Evolutionary conservation across 2,329 filamentous ascomycete species (phyloP).

Genomic region (Aureobasidium sp.): DNA sequence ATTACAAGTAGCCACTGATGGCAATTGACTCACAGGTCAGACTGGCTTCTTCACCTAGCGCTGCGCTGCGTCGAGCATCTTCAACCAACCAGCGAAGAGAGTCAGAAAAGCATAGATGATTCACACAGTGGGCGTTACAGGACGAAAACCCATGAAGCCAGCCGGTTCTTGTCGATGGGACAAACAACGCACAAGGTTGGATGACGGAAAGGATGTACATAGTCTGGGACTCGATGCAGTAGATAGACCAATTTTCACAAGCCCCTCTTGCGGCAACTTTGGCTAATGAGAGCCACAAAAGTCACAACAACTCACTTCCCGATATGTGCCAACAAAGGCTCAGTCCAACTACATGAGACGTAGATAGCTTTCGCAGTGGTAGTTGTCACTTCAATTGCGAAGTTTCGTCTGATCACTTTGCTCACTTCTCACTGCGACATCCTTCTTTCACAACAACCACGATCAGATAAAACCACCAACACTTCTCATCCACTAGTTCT

Average conservation of each 20-base stretch:
- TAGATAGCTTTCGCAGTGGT: background rate
- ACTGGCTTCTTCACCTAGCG: background rate
- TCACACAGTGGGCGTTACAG: background rate
- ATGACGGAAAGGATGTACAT: background rate
- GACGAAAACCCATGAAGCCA: background rate
- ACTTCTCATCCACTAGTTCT: background rate
- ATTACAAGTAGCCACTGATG: background rate
- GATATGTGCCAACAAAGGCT: background rate
- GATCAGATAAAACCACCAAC: background rate
- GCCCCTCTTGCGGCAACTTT: background rate
- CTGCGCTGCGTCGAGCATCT: background rate
- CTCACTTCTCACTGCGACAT: background rate
- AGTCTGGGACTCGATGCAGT: background rate
- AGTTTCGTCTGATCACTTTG: background rate
- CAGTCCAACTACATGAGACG: background rate
- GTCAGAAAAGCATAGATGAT: background rate
- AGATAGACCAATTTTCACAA: background rate
- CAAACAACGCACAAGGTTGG: background rate
- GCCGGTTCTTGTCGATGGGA: background rate
- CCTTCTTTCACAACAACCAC: background rate
- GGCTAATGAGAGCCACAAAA: background rate
- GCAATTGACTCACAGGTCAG: no score
- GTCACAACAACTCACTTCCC: background rate
- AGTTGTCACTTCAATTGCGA: background rate
- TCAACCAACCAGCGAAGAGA: background rate